These are phyloP conservation scores for Trametes elegans DNA, from an alignment of 768 basidiomycete species.

Conservation along the genomic window DNA sequence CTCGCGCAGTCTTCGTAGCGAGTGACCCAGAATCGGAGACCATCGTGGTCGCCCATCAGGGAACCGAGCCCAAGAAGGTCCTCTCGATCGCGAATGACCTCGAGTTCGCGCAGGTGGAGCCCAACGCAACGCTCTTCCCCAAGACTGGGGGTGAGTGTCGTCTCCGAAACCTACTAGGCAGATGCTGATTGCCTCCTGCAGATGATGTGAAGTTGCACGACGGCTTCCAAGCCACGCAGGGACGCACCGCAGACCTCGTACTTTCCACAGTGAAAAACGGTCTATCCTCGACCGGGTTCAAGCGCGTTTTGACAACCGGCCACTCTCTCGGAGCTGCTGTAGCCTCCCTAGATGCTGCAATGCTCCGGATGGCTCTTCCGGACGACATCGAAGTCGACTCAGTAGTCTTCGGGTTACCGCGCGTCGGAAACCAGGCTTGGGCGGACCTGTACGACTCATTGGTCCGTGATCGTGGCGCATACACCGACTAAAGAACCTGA, in stretches of 20 bases:
- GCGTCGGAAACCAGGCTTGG: constrained; percentile 33
- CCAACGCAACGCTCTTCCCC: constrained; percentile 43
- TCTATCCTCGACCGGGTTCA: constrained; percentile 26
- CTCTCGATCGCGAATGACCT: constrained; percentile 28
- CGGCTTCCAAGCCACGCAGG: constrained; percentile 30
- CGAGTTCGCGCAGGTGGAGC: constrained; percentile 21
- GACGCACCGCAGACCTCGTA: constrained; percentile 27
- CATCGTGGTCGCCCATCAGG: constrained; percentile 38
- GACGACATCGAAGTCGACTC: constrained; percentile 23
- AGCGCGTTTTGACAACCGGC: constrained; percentile 27
- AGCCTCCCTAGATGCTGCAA: constrained; percentile 31
- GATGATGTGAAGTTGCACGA: constrained; percentile 25
- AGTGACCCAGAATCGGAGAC: constrained; percentile 35
- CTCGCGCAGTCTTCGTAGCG: constrained; percentile 30
- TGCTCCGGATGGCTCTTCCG: constrained; percentile 30
- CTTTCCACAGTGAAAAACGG: constrained; percentile 28
- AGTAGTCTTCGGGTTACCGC: constrained; percentile 31
- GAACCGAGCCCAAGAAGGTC: constrained; percentile 32
- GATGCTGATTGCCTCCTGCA: neutral
- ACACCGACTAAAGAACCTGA: neutral
- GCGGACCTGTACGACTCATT: constrained; percentile 29
- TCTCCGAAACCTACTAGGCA: neutral
- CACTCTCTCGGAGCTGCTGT: constrained; percentile 34
- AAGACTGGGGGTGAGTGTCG: constrained; percentile 18
- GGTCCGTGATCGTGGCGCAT: constrained; percentile 8